Evolutionary conservation across 108 stramenopile genomes (phyloP), one percentile per base, ranked within the genome.

Genomic region (Cyclotella atomus): DNA sequence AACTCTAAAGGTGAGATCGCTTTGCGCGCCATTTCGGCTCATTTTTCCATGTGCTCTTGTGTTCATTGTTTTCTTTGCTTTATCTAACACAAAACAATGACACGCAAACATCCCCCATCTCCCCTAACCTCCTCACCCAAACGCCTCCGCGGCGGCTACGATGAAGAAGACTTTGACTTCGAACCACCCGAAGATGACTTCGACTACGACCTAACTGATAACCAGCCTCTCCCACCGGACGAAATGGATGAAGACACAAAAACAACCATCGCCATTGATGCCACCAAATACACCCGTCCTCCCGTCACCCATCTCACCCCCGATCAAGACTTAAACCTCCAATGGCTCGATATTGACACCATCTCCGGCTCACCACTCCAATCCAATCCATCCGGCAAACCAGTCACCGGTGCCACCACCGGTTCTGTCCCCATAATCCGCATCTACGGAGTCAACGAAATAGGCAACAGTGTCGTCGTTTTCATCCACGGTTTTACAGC

Each of bases 301-400:
- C 15, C 56, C 56, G 56, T 57, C 10, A 1, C 56, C 0, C 56
- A 57, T n/a, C 12, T n/a, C 56, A 32, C 56, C 56, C 1, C 56
- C 28, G 28, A 30, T 14, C 0, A 9, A n/a, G 89, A 91, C 49
- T 63, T 95, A 27, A 84, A 86, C 35, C 70, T 97, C 21, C 97
- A 99, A 77, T 99, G 99, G 97, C 71, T 98, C 33, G 98, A 99
- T 81, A 93, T 98, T 62, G 99, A 99, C 76, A 94, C 97, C 84
- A 83, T 93, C 27, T 72, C 89, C 12, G 98, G 97, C 8, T 29
- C 73, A 19, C 94, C 95, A 0, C 82, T 98, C 34, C 91, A 97
- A 71, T 95, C 95, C 45, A 93, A 90, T 64, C 70, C 79, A 7
- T 38, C 24, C 55, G 56, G 68, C 9, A 82, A 83, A 25, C 59